Conservation (phyloP, 345 rosid genomes). For the Eutrema japonicum region DNA sequence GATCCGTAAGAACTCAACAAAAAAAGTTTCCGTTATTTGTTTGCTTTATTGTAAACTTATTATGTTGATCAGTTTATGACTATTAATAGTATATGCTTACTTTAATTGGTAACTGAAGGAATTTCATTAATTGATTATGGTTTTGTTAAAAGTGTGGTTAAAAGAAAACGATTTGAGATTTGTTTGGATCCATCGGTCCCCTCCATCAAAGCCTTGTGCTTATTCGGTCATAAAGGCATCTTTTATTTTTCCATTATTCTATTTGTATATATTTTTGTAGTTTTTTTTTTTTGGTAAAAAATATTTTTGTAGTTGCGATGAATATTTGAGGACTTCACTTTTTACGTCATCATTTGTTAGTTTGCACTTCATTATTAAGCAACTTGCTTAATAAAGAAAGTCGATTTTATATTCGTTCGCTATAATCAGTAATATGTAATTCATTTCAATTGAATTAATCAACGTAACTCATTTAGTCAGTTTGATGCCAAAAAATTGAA, state of each 20-base stretch:
- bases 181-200: constrained; percentile 43
- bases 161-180: constrained; percentile 38
- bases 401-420: background rate
- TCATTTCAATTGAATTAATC: background rate
- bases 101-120: constrained; percentile 5
- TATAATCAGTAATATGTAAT: background rate
- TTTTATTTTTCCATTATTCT: constrained; percentile 7
- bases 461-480: background rate
- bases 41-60: background rate
- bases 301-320: constrained; percentile 3
- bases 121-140: background rate
- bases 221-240: constrained; percentile 41
- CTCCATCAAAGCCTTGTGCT: constrained; percentile 34
- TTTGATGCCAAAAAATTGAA: constrained; percentile 1
- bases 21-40: background rate
- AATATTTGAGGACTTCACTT: constrained; percentile 16
- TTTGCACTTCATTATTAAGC: constrained; percentile 34
- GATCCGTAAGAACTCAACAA: too few relatives aligned
- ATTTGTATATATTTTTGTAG: background rate
- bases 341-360: constrained; percentile 36
- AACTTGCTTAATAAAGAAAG: constrained; percentile 45
- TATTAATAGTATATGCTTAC: background rate
- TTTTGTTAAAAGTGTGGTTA: constrained; percentile 27
- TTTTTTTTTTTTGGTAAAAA: background rate
- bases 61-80: background rate